phyloP scores from a whole-genome alignment of 306 rosid genomes.

The Vachellia collinsii region DNA sequence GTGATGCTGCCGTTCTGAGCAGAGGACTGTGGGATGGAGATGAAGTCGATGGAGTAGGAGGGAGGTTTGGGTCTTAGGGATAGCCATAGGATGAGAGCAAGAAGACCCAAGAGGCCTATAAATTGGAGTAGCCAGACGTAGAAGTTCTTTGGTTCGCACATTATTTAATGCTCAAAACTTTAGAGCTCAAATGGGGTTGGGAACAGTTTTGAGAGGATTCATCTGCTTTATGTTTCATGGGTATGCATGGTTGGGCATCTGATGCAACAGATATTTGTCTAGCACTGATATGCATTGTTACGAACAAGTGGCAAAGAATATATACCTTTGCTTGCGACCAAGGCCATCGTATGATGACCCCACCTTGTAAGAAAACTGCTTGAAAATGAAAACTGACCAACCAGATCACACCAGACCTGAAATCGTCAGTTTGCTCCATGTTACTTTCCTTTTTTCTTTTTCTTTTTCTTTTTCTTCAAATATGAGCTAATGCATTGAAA shows the following conservation, averaged over 20 bases:
- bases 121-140: slow-evolving; percentile 35
- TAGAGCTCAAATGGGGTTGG: not conserved
- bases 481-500: not conserved
- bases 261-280: slow-evolving; percentile 1
- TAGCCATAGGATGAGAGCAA: slow-evolving; percentile 49
- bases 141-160: slow-evolving; percentile 39
- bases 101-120: slow-evolving; percentile 41
- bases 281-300: slow-evolving; percentile 14
- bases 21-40: slow-evolving; percentile 39
- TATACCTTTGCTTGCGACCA: slow-evolving; percentile 40
- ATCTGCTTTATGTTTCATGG: not conserved
- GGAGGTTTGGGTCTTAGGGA: slow-evolving; percentile 47
- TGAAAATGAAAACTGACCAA: too few species aligned
- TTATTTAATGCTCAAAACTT: not conserved
- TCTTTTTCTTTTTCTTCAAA: too few species aligned
- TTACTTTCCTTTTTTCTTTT: too few species aligned
- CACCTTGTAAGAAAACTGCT: too few species aligned
- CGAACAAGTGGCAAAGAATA: slow-evolving; percentile 22
- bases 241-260: not conserved
- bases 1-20: slow-evolving; percentile 39
- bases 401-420: too few species aligned
- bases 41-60: slow-evolving; percentile 36
- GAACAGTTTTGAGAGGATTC: not conserved
- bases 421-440: too few species aligned
- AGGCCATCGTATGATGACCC: not conserved